Evolutionary conservation across 2,329 filamentous ascomycete genomes (phyloP), one percentile per base, ranked within the genome.

Genomic region (Leptodontidium sp.): DNA sequence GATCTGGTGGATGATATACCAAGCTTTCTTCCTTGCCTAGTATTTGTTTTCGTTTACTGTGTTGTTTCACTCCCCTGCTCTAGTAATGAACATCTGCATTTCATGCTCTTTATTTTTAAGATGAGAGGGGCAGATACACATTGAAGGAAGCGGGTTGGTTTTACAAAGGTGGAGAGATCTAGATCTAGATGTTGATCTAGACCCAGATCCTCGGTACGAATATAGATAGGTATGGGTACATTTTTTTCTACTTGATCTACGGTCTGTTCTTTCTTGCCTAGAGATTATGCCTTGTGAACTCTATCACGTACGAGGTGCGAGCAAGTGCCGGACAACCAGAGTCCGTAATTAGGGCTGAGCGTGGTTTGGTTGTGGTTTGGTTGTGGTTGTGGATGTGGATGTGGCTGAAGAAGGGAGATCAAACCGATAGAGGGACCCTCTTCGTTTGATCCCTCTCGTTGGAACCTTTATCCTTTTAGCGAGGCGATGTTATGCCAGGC

Each of bases 401-500:
- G 52, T 55, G 52, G 52, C 52, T 55, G 52, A 55, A 24, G 26
- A n/a, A 11, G 52, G 52, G 52, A 35, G 52, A 55, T 55, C 52
- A 55, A n/a, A 55, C 52, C 17, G 29, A 35, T 35, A 14, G 29
- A 6, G 50, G 29, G 29, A 32, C 29, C 2, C 15, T 26, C 11
- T 53, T 53, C 17, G 50, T 29, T 53, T 29, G 50, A 53, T 29
- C 50, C 9, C 52, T 55, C 52, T 55, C 29, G 29, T 55, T 35
- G 29, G 29, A 32, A 32, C 29, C 29, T 8, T 26, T 55, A 35
- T n/a, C 17, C 11, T 29, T 55, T 55, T 35, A 55, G 52, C 52
- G 29, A 55, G 52, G 52, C 52, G 52, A 55, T 35, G 52, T 55
- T 55, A 55, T 55, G 52, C 52, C 52, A 55, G 52, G 52, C 52